phyloP scores from a whole-genome alignment of 305 asterid genomes.

The Solanum hybrid region DNA sequence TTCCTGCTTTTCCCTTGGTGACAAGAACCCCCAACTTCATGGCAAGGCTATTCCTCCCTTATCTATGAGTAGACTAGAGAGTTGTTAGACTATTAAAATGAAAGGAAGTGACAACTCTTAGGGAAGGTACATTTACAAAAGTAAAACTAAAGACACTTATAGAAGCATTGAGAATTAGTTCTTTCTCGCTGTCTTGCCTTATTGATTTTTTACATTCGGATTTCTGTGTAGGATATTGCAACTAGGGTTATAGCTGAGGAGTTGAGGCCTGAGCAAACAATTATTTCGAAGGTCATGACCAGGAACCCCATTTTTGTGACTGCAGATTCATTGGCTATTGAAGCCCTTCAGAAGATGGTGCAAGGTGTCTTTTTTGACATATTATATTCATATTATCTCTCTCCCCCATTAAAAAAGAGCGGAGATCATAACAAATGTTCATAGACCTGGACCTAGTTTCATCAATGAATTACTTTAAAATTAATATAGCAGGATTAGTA shows the following conservation, averaged over 20 bases:
- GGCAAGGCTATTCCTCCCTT: background rate
- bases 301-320: slow-evolving; percentile 86
- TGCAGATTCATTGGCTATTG: slow-evolving; percentile 84
- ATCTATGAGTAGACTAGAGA: background rate
- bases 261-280: slow-evolving; percentile 78
- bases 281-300: slow-evolving; percentile 88
- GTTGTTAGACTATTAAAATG: slow-evolving; percentile 10
- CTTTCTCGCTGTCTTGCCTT: background rate
- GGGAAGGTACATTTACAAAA: background rate
- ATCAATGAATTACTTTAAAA: background rate
- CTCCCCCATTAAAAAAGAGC: background rate
- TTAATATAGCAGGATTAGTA: background rate
- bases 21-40: background rate
- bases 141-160: background rate
- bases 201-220: background rate
- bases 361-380: slow-evolving; percentile 50
- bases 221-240: slow-evolving; percentile 62
- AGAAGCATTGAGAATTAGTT: background rate
- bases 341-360: slow-evolving; percentile 97
- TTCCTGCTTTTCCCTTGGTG: background rate
- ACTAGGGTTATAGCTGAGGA: slow-evolving; percentile 94
- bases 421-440: background rate
- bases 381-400: slow-evolving; percentile 1
- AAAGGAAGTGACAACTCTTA: background rate
- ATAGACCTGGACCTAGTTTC: background rate